phyloP scores from a whole-genome alignment of 2,329 filamentous ascomycete species.

The Helicocarpus griseus region DNA sequence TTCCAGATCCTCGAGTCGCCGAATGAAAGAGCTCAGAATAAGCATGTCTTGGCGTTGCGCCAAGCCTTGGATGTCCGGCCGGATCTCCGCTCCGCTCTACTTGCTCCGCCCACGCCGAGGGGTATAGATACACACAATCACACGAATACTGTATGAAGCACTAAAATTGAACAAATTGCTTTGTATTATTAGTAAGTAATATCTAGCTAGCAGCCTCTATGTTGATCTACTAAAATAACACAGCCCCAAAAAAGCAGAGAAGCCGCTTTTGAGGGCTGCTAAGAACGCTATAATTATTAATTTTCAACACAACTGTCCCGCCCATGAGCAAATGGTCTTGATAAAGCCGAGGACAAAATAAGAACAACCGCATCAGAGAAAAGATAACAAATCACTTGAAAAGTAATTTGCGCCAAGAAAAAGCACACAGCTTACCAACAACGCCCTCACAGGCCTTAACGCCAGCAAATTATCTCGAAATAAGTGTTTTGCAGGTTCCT shows the following conservation, averaged over 20 bases:
- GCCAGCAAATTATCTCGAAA: conserved; percentile 7
- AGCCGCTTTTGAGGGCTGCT: neutral
- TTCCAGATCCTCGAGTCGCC: neutral
- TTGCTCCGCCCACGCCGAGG: too few relatives aligned
- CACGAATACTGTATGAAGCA: neutral
- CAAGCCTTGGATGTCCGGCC: neutral
- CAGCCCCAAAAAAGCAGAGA: neutral
- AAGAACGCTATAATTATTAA: conserved; percentile 4
- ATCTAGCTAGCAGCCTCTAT: conserved; percentile 2
- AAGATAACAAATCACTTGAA: conserved; percentile 9
- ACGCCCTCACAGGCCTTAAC: conserved; percentile 8
- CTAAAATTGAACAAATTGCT: conserved; percentile 1
- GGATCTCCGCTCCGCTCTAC: neutral
- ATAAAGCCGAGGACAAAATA: conserved; percentile 6
- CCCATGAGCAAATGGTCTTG: conserved; percentile 5
- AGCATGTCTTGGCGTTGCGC: neutral
- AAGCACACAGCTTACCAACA: conserved; percentile 3
- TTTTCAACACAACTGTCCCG: conserved; percentile 5
- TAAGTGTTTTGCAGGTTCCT: conserved; percentile 1
- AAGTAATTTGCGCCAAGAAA: conserved; percentile 7
- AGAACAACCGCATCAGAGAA: conserved; percentile 2
- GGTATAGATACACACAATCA: neutral
- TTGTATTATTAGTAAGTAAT: conserved; percentile 1
- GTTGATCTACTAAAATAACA: neutral
- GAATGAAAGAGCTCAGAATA: neutral